phyloP scores from a whole-genome alignment of 108 stramenopile species.

The Pseudonitzschia multiseries region DNA sequence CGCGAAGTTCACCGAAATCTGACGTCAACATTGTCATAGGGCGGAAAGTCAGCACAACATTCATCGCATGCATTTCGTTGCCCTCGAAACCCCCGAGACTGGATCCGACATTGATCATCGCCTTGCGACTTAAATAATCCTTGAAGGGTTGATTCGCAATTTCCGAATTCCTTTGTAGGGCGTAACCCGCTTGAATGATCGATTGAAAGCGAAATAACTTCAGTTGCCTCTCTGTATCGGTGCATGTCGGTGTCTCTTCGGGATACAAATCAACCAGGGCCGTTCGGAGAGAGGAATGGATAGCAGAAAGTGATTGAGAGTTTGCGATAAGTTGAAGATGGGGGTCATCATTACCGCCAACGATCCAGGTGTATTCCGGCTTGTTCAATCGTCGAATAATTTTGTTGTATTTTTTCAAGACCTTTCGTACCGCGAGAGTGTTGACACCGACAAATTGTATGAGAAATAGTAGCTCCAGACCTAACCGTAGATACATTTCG shows the following conservation, averaged over 20 bases:
- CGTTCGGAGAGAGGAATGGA: constrained; percentile 51
- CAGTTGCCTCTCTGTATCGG: constrained; percentile 26
- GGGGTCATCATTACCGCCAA: constrained; percentile 27
- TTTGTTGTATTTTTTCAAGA: constrained; percentile 71
- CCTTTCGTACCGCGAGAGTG: constrained; percentile 63
- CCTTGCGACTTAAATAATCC: constrained; percentile 48
- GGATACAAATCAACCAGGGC: constrained; percentile 40
- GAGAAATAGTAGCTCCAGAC: constrained; percentile 61
- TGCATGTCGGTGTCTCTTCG: neutral
- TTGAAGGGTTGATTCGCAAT: constrained; percentile 50
- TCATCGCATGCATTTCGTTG: constrained; percentile 42
- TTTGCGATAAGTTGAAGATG: constrained; percentile 52
- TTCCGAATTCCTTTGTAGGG: constrained; percentile 41
- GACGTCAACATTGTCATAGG: constrained; percentile 26
- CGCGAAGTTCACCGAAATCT: neutral
- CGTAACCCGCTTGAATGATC: constrained; percentile 44
- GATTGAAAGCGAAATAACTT: constrained; percentile 42
- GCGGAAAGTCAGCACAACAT: constrained; percentile 45
- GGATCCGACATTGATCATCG: constrained; percentile 52
- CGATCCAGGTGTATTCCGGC: constrained; percentile 25
- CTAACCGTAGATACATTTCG: constrained; percentile 22
- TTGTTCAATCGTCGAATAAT: constrained; percentile 31
- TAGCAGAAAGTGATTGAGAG: constrained; percentile 46
- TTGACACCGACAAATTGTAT: constrained; percentile 65
- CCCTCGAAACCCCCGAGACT: constrained; percentile 56